Base-by-base conservation (phyloP, 2,329 filamentous ascomycete species). In the Penicillium sp. region DNA sequence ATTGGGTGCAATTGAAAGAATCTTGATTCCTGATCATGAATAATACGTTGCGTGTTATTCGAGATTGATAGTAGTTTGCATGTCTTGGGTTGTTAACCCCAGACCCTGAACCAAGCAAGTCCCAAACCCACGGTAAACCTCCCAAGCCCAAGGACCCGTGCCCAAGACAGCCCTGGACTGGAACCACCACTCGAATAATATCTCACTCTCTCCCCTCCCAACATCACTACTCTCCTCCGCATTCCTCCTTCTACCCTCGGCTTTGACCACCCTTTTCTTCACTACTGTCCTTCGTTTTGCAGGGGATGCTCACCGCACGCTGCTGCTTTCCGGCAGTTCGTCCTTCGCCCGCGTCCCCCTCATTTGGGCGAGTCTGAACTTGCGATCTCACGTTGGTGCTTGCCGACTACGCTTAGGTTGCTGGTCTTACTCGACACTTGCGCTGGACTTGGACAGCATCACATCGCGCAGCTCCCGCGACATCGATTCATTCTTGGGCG, bases 291-390 rank as follows among this genome's bases (percentile, higher is more conserved):
- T 19, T 61, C 24, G 40, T 53, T 49, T 56, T 44, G 28, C 19
- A 51, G 56, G 63, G 63, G 38, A 65, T 65, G 63, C 61, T 44
- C 56, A 63, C 44, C 45, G 40, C 33, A 28, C 58, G 58, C 38
- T 49, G 55, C 38, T 53, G 54, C 42, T 58, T 13, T 40, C 50
- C 33, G 55, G 59, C 59, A 62, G 64, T 58, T 56, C 40, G 30
- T 59, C 60, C 47, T 26, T 58, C 51, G 64, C 59, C 59, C 56
- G 40, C 53, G n/a, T 59, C 59, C 56, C 59, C 59, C 59, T 64
- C 56, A 60, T 55, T 51, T 51, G 17, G 37, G 55, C 54, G 50
- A 47, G 37, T 24, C 44, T 56, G 59, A 60, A 40, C 38, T 26
- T 51, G 53, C 53, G 51, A 38, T 35, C 38, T 47, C 24, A 17